Conservation (phyloP, 257 asterid genomes). For the Gentiana macrophylla region DNA sequence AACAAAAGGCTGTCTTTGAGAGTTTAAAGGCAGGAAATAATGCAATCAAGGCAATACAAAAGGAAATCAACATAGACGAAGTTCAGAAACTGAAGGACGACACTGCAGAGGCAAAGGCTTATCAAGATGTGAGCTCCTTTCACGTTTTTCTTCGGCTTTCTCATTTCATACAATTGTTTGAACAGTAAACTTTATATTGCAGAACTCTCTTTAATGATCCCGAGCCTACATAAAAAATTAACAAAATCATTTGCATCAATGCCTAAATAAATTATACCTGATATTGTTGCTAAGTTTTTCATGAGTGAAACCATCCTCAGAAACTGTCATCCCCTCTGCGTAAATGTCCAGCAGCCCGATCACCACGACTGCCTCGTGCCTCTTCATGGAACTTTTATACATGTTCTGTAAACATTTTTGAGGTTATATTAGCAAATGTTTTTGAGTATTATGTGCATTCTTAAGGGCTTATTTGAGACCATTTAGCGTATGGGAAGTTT, state of each 20-base stretch:
- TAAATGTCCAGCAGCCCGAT: no score
- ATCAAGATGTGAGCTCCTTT: conserved; percentile 69
- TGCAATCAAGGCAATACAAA: conserved; percentile 89
- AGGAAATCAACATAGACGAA: conserved; percentile 81
- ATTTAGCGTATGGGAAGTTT: background rate
- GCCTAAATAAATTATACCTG: no score
- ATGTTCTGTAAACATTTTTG: no score
- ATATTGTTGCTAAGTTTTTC: no score
- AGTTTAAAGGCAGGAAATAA: conserved; percentile 82
- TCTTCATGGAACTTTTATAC: no score
- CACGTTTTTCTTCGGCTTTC: conserved; percentile 5
- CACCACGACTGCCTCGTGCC: no score
- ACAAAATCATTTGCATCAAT: no score
- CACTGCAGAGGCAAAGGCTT: conserved; percentile 95
- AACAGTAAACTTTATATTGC: background rate
- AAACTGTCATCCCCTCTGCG: no score
- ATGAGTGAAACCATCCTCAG: no score
- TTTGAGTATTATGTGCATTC: no score
- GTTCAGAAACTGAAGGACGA: conserved; percentile 98
- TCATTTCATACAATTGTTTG: background rate
- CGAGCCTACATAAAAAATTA: background rate
- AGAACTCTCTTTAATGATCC: background rate
- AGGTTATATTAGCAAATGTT: no score
- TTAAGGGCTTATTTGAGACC: background rate
- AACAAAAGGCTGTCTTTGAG: conserved; percentile 95